Evolutionary conservation across 2,329 filamentous ascomycete species (phyloP).

Genomic region (Xylariales sp.): DNA sequence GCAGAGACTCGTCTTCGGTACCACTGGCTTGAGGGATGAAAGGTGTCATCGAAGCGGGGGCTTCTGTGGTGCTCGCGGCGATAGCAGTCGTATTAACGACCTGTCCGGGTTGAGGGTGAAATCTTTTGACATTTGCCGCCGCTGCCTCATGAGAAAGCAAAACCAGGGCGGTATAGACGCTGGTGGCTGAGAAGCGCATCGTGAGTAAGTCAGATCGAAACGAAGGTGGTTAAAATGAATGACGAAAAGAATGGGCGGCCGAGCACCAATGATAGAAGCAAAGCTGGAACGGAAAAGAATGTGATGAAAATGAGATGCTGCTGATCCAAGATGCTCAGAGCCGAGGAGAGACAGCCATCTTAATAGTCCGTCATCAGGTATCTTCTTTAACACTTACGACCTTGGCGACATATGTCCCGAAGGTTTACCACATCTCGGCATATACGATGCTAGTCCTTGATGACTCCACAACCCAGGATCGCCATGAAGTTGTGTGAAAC

Average conservation of each 20-base stretch:
- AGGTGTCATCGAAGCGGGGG: not conserved
- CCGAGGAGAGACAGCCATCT: not conserved
- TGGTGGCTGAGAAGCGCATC: constrained; percentile 7
- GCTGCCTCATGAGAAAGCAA: constrained; percentile 4
- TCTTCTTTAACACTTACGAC: no score
- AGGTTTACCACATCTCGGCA: no score
- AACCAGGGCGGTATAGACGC: constrained; percentile 5
- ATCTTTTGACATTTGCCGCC: not conserved
- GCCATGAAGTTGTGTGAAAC: constrained; percentile 6
- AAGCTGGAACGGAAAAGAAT: constrained; percentile 6
- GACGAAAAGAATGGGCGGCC: constrained; percentile 5
- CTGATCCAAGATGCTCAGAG: not conserved
- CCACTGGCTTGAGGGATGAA: not conserved
- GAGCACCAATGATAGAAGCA: constrained; percentile 2
- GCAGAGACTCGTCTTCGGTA: constrained; percentile 2
- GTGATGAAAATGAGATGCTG: constrained; percentile 7
- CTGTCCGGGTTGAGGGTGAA: not conserved
- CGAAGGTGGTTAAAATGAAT: constrained; percentile 1
- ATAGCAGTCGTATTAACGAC: not conserved
- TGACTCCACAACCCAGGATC: not conserved
- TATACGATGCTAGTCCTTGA: not conserved
- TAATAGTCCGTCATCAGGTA: constrained; percentile 6
- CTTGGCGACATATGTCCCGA: no score
- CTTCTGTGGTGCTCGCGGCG: not conserved
- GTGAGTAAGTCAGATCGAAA: constrained; percentile 1